phyloP scores from a whole-genome alignment of 352 stramenopile species.

The Phytophthora ohioensis region DNA sequence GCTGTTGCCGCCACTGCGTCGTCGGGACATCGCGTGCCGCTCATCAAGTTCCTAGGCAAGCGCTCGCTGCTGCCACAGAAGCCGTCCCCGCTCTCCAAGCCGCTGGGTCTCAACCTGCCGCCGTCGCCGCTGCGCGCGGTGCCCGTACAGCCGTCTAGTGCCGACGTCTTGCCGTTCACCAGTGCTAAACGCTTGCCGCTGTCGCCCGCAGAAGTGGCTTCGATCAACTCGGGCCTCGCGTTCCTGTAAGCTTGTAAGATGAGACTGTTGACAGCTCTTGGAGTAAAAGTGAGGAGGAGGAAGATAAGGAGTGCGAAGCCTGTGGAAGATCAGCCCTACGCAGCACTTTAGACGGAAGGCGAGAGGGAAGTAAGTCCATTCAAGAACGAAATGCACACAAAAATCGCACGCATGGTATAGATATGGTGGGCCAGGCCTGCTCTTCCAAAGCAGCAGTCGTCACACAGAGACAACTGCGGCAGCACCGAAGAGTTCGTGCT shows the following conservation, averaged over 20 bases:
- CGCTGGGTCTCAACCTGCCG: slow-evolving; percentile 24
- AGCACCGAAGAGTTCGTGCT: slow-evolving; percentile 66
- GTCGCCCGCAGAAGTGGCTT: slow-evolving; percentile 67
- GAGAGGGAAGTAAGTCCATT: slow-evolving; percentile 17
- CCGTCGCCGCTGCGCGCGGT: slow-evolving; percentile 31
- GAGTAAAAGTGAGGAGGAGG: slow-evolving; percentile 7
- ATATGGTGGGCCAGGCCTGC: slow-evolving; percentile 22
- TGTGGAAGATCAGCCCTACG: neutral
- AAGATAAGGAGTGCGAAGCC: neutral
- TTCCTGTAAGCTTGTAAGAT: slow-evolving; percentile 64
- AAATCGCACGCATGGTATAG: slow-evolving; percentile 33
- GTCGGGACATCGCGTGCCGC: slow-evolving; percentile 58
- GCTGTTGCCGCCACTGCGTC: slow-evolving; percentile 19
- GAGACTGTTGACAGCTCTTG: slow-evolving; percentile 13
- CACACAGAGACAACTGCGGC: slow-evolving; percentile 62
- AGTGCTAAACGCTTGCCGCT: slow-evolving; percentile 74
- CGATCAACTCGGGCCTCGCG: slow-evolving; percentile 84
- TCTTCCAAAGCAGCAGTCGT: slow-evolving; percentile 21
- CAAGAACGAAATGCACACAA: slow-evolving; percentile 38
- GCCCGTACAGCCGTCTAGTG: slow-evolving; percentile 63
- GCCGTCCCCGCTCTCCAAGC: slow-evolving; percentile 38
- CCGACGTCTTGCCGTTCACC: slow-evolving; percentile 70
- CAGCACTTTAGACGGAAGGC: slow-evolving; percentile 13
- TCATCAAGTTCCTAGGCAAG: slow-evolving; percentile 82
- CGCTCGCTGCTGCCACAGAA: slow-evolving; percentile 63